A percentile compares a stretch with the other conserved stretches of the same genome.
Conservation (phyloP, 768 basidiomycete species). For the Mrakia blollopis region DNA sequence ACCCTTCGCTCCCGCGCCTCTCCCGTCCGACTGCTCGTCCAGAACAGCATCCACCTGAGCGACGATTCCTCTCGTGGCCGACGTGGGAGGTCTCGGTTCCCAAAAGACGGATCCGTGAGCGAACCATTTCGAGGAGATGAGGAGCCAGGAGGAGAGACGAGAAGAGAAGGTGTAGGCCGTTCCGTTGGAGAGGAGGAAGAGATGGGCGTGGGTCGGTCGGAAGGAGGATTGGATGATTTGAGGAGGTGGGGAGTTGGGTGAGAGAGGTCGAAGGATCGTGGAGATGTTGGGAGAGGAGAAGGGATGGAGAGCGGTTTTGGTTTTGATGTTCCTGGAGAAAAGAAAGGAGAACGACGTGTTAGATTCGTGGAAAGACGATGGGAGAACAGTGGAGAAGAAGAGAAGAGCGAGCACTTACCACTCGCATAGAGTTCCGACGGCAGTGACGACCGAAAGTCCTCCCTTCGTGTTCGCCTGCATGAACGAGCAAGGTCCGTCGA, state of each 20-base stretch:
- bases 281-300: conserved; percentile 61
- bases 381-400: too few species aligned
- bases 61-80: conserved; percentile 53
- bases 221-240: conserved; percentile 62
- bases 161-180: conserved; percentile 73
- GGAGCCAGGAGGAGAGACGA: conserved; percentile 62
- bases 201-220: conserved; percentile 71
- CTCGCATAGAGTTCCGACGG: conserved; percentile 63
- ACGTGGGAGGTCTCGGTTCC: conserved; percentile 51
- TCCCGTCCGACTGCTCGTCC: conserved; percentile 32
- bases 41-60: conserved; percentile 50
- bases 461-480: conserved; percentile 59
- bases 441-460: conserved; percentile 67
- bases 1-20: conserved; percentile 46
- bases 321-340: conserved; percentile 64
- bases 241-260: conserved; percentile 12
- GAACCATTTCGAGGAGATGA: conserved; percentile 79
- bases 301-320: conserved; percentile 59
- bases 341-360: background rate
- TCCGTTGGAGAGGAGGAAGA: conserved; percentile 73
- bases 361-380: background rate
- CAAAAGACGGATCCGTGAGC: conserved; percentile 73
- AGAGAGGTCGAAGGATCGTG: conserved; percentile 22
- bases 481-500: conserved; percentile 66
- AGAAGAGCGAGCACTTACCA: conserved; percentile 53